Evolutionary conservation across 108 stramenopile species (phyloP).

Genomic region (Stephanodiscus minutulus): DNA sequence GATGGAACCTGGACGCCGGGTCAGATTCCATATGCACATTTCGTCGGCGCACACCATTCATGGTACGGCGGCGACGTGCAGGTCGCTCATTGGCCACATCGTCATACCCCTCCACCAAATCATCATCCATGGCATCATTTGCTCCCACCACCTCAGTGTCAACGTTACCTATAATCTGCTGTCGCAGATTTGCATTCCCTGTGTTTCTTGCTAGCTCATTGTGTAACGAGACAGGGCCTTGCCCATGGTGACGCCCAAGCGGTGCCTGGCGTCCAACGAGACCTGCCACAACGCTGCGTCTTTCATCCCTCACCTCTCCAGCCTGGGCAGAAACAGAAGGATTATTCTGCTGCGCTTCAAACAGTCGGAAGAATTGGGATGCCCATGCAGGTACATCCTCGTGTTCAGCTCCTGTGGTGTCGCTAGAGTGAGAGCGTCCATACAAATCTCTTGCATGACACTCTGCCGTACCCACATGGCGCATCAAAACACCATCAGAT

Average conservation of each 20-base stretch:
- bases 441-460: not conserved
- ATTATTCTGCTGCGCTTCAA: not conserved
- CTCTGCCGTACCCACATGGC: not conserved
- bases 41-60: not conserved
- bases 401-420: not conserved
- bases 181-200: not conserved
- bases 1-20: not conserved
- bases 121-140: not conserved
- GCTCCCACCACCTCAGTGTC: not conserved
- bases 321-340: not conserved
- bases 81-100: not conserved
- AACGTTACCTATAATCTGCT: not conserved
- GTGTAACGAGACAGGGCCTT: not conserved
- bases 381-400: not conserved
- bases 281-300: not conserved
- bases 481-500: not conserved
- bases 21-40: not conserved
- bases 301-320: not conserved
- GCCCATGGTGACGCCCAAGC: not conserved
- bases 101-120: not conserved
- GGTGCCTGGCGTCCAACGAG: not conserved
- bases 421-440: not conserved
- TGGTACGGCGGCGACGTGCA: not conserved
- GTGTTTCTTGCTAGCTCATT: not conserved
- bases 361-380: not conserved